Evolutionary conservation across 805 yeast species (phyloP).

Genomic region (Candida andamanensis): DNA sequence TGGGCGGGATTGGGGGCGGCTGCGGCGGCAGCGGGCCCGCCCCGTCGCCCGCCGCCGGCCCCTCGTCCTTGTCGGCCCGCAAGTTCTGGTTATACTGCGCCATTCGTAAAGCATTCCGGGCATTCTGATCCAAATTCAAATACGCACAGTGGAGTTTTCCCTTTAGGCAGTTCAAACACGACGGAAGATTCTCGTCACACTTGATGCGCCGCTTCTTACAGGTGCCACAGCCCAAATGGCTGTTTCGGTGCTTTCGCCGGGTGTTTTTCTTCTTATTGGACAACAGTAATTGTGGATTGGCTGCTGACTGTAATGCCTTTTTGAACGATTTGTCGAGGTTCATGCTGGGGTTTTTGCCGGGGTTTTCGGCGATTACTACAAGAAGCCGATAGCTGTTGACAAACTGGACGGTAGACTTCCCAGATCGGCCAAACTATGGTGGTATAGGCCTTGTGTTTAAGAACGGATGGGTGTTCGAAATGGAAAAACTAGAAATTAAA

Average conservation of each 20-base stretch:
- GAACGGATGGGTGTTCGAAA: background rate
- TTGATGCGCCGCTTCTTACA: slow-evolving; percentile 49
- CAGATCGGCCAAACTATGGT: too few species aligned
- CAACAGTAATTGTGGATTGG: slow-evolving; percentile 11
- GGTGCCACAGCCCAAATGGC: slow-evolving; percentile 71
- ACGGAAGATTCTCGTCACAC: slow-evolving; percentile 47
- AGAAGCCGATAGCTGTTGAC: too few species aligned
- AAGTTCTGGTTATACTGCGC: slow-evolving; percentile 44
- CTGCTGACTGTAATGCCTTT: slow-evolving; percentile 11
- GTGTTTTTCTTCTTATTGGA: slow-evolving; percentile 34
- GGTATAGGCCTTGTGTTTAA: too few species aligned
- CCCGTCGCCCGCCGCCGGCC: background rate
- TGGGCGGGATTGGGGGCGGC: background rate
- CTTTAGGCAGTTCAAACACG: slow-evolving; percentile 43
- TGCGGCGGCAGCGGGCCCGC: background rate
- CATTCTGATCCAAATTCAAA: slow-evolving; percentile 42
- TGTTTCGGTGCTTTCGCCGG: slow-evolving; percentile 60
- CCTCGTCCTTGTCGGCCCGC: slow-evolving; percentile 13
- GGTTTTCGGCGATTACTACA: background rate
- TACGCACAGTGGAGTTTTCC: slow-evolving; percentile 44
- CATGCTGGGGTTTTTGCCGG: too few species aligned
- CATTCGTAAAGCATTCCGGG: slow-evolving; percentile 43
- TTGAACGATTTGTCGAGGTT: slow-evolving; percentile 11
- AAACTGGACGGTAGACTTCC: too few species aligned
- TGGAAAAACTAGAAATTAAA: too few species aligned